Evolutionary conservation across 768 basidiomycete species (phyloP).

Genomic region (Tulasnella sp.): DNA sequence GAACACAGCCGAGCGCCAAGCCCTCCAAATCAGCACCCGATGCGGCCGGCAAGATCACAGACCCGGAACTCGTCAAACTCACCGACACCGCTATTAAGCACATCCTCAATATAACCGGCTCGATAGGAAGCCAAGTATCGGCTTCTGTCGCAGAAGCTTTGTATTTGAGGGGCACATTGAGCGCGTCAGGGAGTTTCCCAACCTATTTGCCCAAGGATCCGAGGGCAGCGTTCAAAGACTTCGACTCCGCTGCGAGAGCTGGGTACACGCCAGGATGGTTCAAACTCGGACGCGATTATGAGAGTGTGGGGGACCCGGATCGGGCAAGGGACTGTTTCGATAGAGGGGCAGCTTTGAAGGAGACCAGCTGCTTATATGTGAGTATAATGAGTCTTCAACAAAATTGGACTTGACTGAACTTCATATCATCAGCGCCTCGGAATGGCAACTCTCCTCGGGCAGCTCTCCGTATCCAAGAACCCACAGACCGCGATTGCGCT

Average conservation of each 20-base stretch:
- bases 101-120: slow-evolving; percentile 42
- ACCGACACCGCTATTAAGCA: slow-evolving; percentile 53
- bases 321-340: slow-evolving; percentile 82
- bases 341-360: slow-evolving; percentile 59
- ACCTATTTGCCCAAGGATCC: slow-evolving; percentile 46
- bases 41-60: slow-evolving; percentile 37
- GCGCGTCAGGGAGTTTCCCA: slow-evolving; percentile 41
- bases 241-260: slow-evolving; percentile 67
- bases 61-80: slow-evolving; percentile 49
- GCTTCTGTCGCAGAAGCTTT: slow-evolving; percentile 56
- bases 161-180: slow-evolving; percentile 65
- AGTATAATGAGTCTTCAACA: slow-evolving; percentile 24
- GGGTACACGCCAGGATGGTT: slow-evolving; percentile 85
- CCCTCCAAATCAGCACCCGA: slow-evolving; percentile 31
- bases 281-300: slow-evolving; percentile 81
- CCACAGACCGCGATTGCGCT: slow-evolving; percentile 52
- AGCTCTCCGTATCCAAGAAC: slow-evolving; percentile 52
- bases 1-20: slow-evolving; percentile 32
- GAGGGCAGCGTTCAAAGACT: slow-evolving; percentile 77
- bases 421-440: slow-evolving; percentile 57
- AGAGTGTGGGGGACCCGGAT: slow-evolving; percentile 58
- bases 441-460: slow-evolving; percentile 84
- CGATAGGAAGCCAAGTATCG: slow-evolving; percentile 26
- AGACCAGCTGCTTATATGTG: slow-evolving; percentile 75
- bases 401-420: neutral